Evolutionary conservation across 768 basidiomycete species (phyloP), one percentile per base, ranked within the genome.

Genomic region (Cystofilobasidium ferigula): DNA sequence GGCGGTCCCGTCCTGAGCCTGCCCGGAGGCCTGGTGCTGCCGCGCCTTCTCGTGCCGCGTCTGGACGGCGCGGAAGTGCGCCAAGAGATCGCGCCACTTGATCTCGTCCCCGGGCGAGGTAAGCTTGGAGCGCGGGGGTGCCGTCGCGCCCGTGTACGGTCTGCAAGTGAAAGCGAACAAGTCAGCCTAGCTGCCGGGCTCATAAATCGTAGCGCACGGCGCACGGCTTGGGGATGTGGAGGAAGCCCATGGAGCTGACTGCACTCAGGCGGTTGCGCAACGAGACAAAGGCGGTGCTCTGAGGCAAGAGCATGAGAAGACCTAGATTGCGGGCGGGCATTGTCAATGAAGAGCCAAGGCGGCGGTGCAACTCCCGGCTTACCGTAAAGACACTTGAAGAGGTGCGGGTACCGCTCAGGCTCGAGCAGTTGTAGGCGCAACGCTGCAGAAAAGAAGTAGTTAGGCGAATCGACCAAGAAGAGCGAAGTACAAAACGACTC

Each of bases 351-450:
- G 1, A 26, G 4, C n/a, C 47, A 34, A 35, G 12, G 51, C 2
- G 28, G n/a, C n/a, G n/a, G n/a, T n/a, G n/a, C n/a, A n/a, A n/a
- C 22, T 1, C n/a, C 20, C 32, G 14, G 36, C 67, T 1, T 14
- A 68, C 95, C 95, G 73, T 99, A 99, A 4, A 99, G 81, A 72
- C 93, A 97, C 74, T 99, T 99, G 82, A 92, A 94, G 32, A 99
- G 80, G 77, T 89, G 88, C 0, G 94, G 94, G 74, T 97, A 86
- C 84, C 86, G 84, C 69, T 99, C 95, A 8, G 95, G 95, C 72
- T 99, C 95, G 42, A 99, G 82, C 5, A 99, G 82, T 76, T 99
- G 95, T 2, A 99, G 79, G 18, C 95, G 89, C 16, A 80, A 74
- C 28, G 78, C 78, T 79, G 62, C 1, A 34, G 10, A 40, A 3